These are phyloP conservation scores for Cryphonectria radicalis DNA, from an alignment of 2,329 filamentous ascomycete genomes.

Conservation along the genomic window DNA sequence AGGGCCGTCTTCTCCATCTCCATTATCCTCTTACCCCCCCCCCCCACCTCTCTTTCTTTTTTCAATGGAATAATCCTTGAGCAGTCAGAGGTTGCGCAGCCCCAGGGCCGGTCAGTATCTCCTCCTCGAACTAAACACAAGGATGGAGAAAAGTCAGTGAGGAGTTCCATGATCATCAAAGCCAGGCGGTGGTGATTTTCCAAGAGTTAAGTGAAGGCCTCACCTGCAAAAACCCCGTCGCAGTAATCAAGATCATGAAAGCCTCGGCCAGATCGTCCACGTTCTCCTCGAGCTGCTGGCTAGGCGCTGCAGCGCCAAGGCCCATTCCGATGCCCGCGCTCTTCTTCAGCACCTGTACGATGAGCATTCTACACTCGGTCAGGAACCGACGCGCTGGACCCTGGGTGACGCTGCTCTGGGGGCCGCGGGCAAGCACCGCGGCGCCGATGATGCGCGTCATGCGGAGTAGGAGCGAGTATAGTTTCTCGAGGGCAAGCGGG, in stretches of 20 bases:
- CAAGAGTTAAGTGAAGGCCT: slow-evolving; percentile 42
- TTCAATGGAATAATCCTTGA: slow-evolving; percentile 25
- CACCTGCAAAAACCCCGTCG: slow-evolving; percentile 87
- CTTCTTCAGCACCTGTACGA: slow-evolving; percentile 88
- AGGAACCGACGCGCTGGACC: slow-evolving; percentile 72
- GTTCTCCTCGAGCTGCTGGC: slow-evolving; percentile 55
- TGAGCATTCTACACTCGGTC: slow-evolving; percentile 78
- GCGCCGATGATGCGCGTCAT: slow-evolving; percentile 82
- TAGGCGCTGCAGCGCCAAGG: slow-evolving; percentile 30
- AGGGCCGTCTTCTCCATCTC: neutral
- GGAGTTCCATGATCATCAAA: neutral
- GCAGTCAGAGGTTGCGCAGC: slow-evolving; percentile 17
- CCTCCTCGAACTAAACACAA: slow-evolving; percentile 19
- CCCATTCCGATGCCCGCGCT: slow-evolving; percentile 69
- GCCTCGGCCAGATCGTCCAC: slow-evolving; percentile 82
- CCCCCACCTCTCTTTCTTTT: neutral
- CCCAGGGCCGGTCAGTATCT: slow-evolving; percentile 19
- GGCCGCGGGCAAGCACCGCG: slow-evolving; percentile 78
- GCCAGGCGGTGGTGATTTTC: neutral
- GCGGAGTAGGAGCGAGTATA: slow-evolving; percentile 81
- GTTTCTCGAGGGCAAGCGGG: slow-evolving; percentile 72
- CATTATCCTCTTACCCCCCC: neutral
- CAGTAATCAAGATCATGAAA: slow-evolving; percentile 79
- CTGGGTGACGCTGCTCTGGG: slow-evolving; percentile 84
- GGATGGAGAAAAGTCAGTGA: slow-evolving; percentile 6